Conservation (phyloP, 805 yeast species). For the Wickerhamomyces hampshirensis region DNA sequence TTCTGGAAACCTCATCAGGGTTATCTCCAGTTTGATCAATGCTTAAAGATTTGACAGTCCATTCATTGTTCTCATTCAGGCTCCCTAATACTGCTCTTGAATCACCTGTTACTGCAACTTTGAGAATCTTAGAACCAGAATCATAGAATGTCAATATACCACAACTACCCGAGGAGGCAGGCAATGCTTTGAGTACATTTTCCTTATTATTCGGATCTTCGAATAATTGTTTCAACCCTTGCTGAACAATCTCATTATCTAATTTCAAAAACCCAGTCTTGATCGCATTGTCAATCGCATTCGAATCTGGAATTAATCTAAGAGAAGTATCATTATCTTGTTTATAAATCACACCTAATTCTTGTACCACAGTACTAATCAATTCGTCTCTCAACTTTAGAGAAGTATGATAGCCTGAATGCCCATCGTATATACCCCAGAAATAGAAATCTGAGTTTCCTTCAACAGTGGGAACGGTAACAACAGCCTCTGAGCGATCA, state of each 20-base stretch:
- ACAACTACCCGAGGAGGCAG: slow-evolving; percentile 95
- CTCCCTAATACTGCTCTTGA: slow-evolving; percentile 88
- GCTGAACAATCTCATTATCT: slow-evolving; percentile 82
- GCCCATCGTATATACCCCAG: slow-evolving; percentile 96
- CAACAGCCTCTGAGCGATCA: slow-evolving; percentile 78
- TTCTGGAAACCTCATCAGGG: slow-evolving; percentile 77
- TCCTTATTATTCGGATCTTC: slow-evolving; percentile 57
- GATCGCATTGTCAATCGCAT: slow-evolving; percentile 73
- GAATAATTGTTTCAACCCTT: slow-evolving; percentile 65
- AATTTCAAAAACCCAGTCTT: slow-evolving; percentile 73
- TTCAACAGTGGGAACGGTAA: slow-evolving; percentile 56
- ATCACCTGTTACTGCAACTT: slow-evolving; percentile 95
- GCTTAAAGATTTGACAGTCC: slow-evolving; percentile 86
- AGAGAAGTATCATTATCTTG: slow-evolving; percentile 44
- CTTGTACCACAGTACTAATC: slow-evolving; percentile 70
- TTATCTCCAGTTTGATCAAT: slow-evolving; percentile 95
- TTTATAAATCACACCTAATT: slow-evolving; percentile 61
- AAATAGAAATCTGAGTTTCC: slow-evolving; percentile 76
- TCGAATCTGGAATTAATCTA: slow-evolving; percentile 61
- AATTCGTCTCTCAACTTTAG: slow-evolving; percentile 78
- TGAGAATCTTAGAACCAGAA: slow-evolving; percentile 60
- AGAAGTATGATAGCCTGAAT: slow-evolving; percentile 93
- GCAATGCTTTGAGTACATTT: slow-evolving; percentile 62
- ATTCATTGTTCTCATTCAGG: slow-evolving; percentile 53
- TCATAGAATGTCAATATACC: slow-evolving; percentile 86